Percentiles rank a stretch among this genome's conserved stretches.
Evolutionary conservation across 2,329 filamentous ascomycete genomes (phyloP).

Genomic region (Fusarium nodosum): DNA sequence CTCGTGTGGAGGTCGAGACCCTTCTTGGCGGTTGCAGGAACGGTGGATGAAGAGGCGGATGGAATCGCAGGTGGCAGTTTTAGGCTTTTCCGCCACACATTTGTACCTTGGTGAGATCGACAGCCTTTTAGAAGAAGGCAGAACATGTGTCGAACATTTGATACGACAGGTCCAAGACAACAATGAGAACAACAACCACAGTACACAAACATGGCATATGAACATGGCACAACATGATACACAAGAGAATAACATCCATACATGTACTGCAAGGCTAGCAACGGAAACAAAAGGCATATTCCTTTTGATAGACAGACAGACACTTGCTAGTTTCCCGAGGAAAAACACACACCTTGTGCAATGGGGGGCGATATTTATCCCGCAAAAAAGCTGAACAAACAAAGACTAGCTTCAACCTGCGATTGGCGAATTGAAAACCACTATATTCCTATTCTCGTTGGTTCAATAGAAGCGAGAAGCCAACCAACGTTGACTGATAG

Average conservation of each 20-base stretch:
- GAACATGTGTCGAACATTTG: constrained; percentile 46
- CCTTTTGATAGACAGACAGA: constrained; percentile 1
- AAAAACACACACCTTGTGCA: background rate
- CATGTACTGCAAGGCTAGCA: constrained; percentile 8
- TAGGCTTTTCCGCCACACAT: constrained; percentile 32
- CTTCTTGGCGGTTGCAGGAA: constrained; percentile 31
- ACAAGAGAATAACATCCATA: background rate
- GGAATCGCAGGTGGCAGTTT: constrained; percentile 2
- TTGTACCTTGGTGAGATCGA: constrained; percentile 21
- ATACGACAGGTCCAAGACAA: constrained; percentile 18
- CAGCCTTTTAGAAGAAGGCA: constrained; percentile 16
- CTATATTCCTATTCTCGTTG: constrained; percentile 13
- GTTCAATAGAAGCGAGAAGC: constrained; percentile 10
- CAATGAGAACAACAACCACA: background rate
- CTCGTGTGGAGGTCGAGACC: constrained; percentile 35
- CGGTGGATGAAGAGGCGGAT: constrained; percentile 35
- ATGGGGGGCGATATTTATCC: constrained; percentile 43
- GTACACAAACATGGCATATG: background rate
- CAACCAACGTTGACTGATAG: constrained; percentile 17
- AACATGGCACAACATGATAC: background rate
- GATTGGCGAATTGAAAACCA: constrained; percentile 32
- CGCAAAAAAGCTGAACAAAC: constrained; percentile 35
- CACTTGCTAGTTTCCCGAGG: background rate
- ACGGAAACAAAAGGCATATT: constrained; percentile 23
- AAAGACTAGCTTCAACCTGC: constrained; percentile 13